phyloP scores from a whole-genome alignment of 345 rosid species.

The Euphorbia tirucalli region DNA sequence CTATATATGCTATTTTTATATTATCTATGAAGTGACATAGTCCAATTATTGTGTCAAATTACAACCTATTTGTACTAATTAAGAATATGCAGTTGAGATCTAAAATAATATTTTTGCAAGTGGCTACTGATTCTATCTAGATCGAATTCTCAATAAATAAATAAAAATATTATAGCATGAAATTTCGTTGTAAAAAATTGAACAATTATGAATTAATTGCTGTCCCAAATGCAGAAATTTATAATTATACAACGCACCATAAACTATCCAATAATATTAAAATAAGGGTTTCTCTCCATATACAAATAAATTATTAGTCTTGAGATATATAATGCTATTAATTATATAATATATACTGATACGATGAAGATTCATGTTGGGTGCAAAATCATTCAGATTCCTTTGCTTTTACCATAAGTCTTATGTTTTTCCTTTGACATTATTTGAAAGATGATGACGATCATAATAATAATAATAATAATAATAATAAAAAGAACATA shows the following conservation, averaged over 20 bases:
- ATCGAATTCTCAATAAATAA: background rate
- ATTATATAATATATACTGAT: background rate
- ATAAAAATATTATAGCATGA: too few species aligned
- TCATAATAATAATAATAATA: constrained; percentile 5
- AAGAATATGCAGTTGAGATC: background rate
- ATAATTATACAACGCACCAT: constrained; percentile 19
- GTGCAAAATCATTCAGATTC: constrained; percentile 47
- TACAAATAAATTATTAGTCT: background rate
- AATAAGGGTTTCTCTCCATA: constrained; percentile 1
- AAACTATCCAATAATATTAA: constrained; percentile 18
- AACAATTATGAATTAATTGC: too few species aligned
- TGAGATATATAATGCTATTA: background rate
- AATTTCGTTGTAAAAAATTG: too few species aligned
- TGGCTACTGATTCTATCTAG: background rate
- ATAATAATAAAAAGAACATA: background rate
- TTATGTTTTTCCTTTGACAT: constrained; percentile 23
- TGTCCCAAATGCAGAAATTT: background rate
- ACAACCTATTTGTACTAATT: background rate
- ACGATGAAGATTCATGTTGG: constrained; percentile 38
- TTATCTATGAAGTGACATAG: too few species aligned
- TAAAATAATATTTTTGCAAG: background rate
- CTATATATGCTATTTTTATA: too few species aligned
- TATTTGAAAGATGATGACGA: background rate
- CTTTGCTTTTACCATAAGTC: constrained; percentile 24
- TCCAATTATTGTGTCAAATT: background rate